Conservation (phyloP, 2,329 filamentous ascomycete species). For the Triangularia setosa region DNA sequence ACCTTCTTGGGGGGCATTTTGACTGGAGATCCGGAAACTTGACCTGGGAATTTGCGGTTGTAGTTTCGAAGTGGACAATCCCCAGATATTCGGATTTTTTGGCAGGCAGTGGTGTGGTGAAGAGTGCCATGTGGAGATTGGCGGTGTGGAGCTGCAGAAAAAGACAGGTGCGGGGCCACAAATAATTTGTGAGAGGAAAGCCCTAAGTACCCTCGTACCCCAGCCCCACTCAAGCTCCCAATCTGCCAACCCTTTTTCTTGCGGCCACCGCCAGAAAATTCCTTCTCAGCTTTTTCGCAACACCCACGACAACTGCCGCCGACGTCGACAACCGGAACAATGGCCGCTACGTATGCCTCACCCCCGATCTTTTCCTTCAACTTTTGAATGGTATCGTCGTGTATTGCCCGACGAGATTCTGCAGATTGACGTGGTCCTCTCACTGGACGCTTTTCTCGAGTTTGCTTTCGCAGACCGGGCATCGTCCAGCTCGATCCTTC, state of each 20-base stretch:
- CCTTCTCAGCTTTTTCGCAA: slow-evolving; percentile 13
- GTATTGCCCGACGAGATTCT: slow-evolving; percentile 36
- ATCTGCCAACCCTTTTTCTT: slow-evolving; percentile 15
- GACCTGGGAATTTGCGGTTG: slow-evolving; percentile 24
- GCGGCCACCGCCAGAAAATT: slow-evolving; percentile 17
- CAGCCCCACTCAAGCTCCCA: slow-evolving; percentile 16
- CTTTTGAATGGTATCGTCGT: slow-evolving; percentile 26
- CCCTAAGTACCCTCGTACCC: slow-evolving; percentile 26
- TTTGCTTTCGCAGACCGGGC: slow-evolving; percentile 33
- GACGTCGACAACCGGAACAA: slow-evolving; percentile 34
- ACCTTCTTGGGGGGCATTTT: slow-evolving; percentile 95
- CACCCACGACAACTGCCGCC: slow-evolving; percentile 29
- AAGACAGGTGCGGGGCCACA: slow-evolving; percentile 13
- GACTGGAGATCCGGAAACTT: slow-evolving; percentile 34
- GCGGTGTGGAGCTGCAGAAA: slow-evolving; percentile 27
- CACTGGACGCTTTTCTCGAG: slow-evolving; percentile 58
- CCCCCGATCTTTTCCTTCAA: slow-evolving; percentile 19
- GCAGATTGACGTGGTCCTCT: slow-evolving; percentile 82
- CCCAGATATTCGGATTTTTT: slow-evolving; percentile 21
- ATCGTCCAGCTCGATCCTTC: slow-evolving; percentile 76
- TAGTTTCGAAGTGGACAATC: slow-evolving; percentile 27
- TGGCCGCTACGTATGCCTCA: slow-evolving; percentile 32
- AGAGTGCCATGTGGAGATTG: slow-evolving; percentile 25
- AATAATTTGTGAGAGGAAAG: slow-evolving; percentile 18
- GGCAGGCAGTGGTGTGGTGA: slow-evolving; percentile 20